Evolutionary conservation across 148 eudicot species (phyloP), one percentile per base, ranked within the genome.

Genomic region (Pharnaceum exiguum): DNA sequence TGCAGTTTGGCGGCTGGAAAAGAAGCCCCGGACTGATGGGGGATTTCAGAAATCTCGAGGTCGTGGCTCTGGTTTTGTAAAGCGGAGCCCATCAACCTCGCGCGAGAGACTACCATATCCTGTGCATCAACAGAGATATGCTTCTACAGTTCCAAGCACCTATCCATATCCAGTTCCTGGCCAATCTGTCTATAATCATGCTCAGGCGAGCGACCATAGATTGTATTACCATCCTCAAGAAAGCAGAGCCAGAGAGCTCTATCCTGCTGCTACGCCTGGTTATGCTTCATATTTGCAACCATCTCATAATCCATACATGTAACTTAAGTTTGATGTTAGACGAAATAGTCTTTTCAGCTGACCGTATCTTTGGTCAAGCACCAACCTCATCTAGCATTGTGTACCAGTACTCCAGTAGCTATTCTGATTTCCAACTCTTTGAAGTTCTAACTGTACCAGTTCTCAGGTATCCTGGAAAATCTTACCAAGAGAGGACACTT

Each of bases 211-310:
- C 62, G 78, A 60, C 48, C 79, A 71, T 21, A 70, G 67, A 37
- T 25, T 77, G 17, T 61, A 72, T 33, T 70, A 75, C 63, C 66
- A 75, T 62, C 59, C 78, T 18, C 73, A 66, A 60, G 70, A 70
- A 4, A 52, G 33, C 39, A 59, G 69, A 55, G 62, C 55, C 25
- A 25, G 53, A 42, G 46, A 55, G 9, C 36, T 63, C 3, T 77
- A 70, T 25, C 9, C 51, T 59, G 53, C 60, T 32, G 63, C 51
- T 63, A 43, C 78, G 5, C 54, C 81, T 5, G 22, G 42, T 46
- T 73, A 69, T 66, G 78, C 72, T 18, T 35, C 59, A 17, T 55
- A 68, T 24, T 23, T 29, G 43, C 82, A 66, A 51, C 37, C 79
- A 25, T 28, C 76, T 8, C 68, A 42, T 26, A 64, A 66, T 32